A percentile compares a stretch with the other conserved stretches of the same genome.
Evolutionary conservation across 257 asterid species (phyloP).

Genomic region (Paulownia fortunei): DNA sequence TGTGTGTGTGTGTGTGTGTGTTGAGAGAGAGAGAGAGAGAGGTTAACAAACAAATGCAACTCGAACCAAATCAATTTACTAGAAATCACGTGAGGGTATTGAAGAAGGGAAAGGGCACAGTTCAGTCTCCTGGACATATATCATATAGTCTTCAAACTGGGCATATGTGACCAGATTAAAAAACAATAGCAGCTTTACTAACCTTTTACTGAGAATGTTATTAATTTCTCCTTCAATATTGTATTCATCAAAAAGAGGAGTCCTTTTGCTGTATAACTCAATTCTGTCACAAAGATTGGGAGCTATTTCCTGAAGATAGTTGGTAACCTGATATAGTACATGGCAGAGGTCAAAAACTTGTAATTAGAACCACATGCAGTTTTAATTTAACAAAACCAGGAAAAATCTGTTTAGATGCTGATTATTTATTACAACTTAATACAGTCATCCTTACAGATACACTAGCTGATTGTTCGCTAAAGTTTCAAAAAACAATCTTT

Average conservation of each 20-base stretch:
- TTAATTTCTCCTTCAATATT: conserved; percentile 88
- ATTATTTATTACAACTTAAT: not conserved
- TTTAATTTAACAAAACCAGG: not conserved
- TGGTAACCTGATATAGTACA: conserved; percentile 73
- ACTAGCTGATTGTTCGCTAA: not conserved
- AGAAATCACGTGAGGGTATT: not conserved
- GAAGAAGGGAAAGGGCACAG: not conserved
- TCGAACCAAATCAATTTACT: conserved; percentile 1
- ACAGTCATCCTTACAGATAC: conserved; percentile 3
- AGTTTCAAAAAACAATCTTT: not conserved
- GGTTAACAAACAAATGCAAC: not conserved
- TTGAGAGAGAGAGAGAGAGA: not conserved
- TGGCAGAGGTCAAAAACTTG: conserved; percentile 36
- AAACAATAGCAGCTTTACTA: conserved; percentile 31
- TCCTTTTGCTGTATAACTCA: conserved; percentile 72
- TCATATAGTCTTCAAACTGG: conserved; percentile 10
- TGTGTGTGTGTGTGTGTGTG: too few relatives aligned
- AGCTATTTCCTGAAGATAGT: conserved; percentile 95
- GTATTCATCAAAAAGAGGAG: conserved; percentile 93
- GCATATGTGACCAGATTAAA: conserved; percentile 3
- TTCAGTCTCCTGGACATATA: conserved; percentile 24
- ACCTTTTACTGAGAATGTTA: conserved; percentile 90
- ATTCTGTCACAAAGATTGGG: conserved; percentile 92
- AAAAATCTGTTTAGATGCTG: conserved; percentile 16
- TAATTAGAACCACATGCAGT: conserved; percentile 18